Base-by-base conservation (phyloP, 202 grass and related monocot species). In the Digitaria exilis region DNA sequence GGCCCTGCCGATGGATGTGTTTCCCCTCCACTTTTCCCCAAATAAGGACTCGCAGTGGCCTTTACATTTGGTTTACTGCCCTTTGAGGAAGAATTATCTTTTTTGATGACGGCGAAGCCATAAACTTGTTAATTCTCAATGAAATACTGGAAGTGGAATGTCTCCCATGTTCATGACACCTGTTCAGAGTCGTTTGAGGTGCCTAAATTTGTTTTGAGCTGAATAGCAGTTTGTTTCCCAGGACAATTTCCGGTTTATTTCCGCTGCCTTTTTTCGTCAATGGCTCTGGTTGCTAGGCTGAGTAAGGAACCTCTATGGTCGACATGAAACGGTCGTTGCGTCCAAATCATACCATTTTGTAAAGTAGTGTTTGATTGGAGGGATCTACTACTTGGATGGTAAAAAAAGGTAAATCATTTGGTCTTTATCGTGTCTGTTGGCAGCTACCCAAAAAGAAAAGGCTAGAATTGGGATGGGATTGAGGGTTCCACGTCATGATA, bases 21-120 rank as follows among this genome's bases (percentile, higher is more conserved):
- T 35, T 2, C 25, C 51, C 32, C 75, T 61, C 80, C 79, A 10
- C 73, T 15, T 60, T 82, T 74, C 62, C 21, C 84, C 25, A 50
- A 90, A 90, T 90, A 90, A 90, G 80, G 75, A 90, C 63, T 84
- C 48, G 26, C 80, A 71, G 68, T 76, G 84, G 80, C 74, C 60
- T 68, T 54, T 69, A 69, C 60, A 45, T 79, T 70, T 87, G 73
- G 77, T 22, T 41, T 72, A 63, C 77, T 91, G 82, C 78, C 64
- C 66, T 73, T 82, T 21, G 77, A 78, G 77, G 73, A 82, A 78
- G 39, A 81, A 67, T 84, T 86, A 7, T 29, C 64, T 39, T 77
- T 91, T 67, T 85, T 50, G 57, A 84, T 73, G 82, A 73, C 32
- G 64, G 60, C 17, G 26, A 71, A 66, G 37, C 71, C 18, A 43